These are phyloP conservation scores for Scutellaria galericulata DNA, from an alignment of 257 asterid species.

Conservation along the genomic window DNA sequence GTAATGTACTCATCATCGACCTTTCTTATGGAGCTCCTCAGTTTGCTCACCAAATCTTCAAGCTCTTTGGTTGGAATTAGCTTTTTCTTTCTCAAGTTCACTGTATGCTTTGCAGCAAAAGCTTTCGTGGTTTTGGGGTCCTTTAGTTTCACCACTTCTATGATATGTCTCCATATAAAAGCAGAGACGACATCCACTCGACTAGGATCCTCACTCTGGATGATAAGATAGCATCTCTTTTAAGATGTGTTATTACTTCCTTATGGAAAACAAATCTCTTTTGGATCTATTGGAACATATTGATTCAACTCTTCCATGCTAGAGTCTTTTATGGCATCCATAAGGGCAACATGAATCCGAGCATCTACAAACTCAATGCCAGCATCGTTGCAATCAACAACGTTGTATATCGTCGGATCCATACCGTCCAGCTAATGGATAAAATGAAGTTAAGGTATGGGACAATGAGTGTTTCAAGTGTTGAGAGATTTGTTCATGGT, in stretches of 20 bases:
- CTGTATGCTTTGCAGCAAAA: slow-evolving; percentile 26
- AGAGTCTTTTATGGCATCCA: slow-evolving; percentile 1
- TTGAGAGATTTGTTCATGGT: slow-evolving; percentile 19
- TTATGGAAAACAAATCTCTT: slow-evolving; percentile 9
- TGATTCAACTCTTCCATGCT: slow-evolving; percentile 25
- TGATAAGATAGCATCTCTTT: neutral
- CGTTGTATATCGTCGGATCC: too few species aligned
- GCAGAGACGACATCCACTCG: slow-evolving; percentile 54
- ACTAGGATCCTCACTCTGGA: slow-evolving; percentile 39
- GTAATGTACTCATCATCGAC: neutral
- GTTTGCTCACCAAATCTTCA: neutral
- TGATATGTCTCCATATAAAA: slow-evolving; percentile 44
- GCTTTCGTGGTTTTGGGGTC: too few species aligned
- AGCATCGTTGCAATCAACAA: slow-evolving; percentile 36
- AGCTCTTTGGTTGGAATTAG: too few species aligned
- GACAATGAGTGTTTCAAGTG: slow-evolving; percentile 36
- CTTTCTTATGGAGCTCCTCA: neutral
- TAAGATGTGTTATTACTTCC: slow-evolving; percentile 1
- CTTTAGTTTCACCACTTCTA: slow-evolving; percentile 10
- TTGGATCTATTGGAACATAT: slow-evolving; percentile 17
- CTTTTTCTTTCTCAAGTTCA: slow-evolving; percentile 51
- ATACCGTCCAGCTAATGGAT: too few species aligned
- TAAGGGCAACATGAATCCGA: slow-evolving; percentile 29
- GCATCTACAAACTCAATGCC: slow-evolving; percentile 42
- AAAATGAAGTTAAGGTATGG: slow-evolving; percentile 31